Base-by-base conservation (phyloP, 192 early-diverging fungal genomes). In the Backusella sp. region DNA sequence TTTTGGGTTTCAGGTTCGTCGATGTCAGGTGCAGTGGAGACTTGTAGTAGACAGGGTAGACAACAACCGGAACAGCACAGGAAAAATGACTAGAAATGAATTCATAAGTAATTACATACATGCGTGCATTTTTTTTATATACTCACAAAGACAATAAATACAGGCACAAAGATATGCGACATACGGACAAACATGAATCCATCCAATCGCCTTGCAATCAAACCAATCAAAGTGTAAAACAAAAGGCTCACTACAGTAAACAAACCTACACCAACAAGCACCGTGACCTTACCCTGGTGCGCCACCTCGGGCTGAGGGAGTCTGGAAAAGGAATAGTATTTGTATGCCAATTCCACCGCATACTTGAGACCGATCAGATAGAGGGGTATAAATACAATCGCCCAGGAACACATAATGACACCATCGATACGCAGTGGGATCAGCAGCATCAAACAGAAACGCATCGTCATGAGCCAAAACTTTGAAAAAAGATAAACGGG, bases 391-490 rank as follows among this genome's bases (percentile, higher is more conserved):
- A 94, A 93, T 17, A 94, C 86, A 26, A 90, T 37, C 3, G 68
- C 87, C 93, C 93, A 94, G 49, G 84, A 86, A 76, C 86, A 87
- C 23, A 77, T 78, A 42, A 89, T 87, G 14, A 70, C 70, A 36
- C 80, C 68, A 75, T 91, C 88, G 72, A 94, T 88, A 46, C 85
- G 86, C 37, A 90, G 76, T 30, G 90, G 81, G 14, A 98, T 82
- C 23, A 98, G 78, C 34, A 94, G 81, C 12, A 86, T 87, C 74
- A 92, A 86, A 59, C 84, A 62, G 14, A 96, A 44, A 44, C 97
- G 88, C 30, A 96, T 79, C 6, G 80, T 70, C 73, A 90, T 84
- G 84, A 89, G 89, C 87, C 88, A 93, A 70, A 89, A 88, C n/a
- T 78, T 82, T 68, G 90, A 87, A 35, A 85, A 84, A 7, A 86